phyloP scores from a whole-genome alignment of 2,329 filamentous ascomycete species.

The Xylariomycetidae sp. region DNA sequence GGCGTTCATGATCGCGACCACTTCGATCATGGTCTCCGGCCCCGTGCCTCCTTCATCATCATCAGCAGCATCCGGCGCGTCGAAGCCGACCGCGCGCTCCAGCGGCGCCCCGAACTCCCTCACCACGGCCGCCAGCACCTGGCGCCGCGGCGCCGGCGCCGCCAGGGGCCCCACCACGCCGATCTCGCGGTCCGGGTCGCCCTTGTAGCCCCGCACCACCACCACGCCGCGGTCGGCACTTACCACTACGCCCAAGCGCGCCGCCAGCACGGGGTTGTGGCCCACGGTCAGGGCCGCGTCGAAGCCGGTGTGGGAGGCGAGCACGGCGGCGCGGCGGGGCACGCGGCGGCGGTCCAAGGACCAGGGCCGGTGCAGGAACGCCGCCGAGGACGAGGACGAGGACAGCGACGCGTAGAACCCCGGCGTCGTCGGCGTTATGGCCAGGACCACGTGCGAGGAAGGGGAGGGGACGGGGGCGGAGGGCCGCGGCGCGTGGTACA shows the following conservation, averaged over 20 bases:
- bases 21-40: not conserved
- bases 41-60: not conserved
- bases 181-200: slow-evolving; percentile 10
- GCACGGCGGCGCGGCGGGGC: slow-evolving; percentile 7
- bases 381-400: slow-evolving; percentile 3
- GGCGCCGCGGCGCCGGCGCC: not conserved
- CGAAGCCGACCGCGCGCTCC: slow-evolving; percentile 5
- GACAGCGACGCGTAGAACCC: slow-evolving; percentile 10
- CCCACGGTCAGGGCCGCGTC: slow-evolving; percentile 14
- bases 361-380: slow-evolving; percentile 14
- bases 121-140: not conserved
- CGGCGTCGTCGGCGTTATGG: slow-evolving; percentile 13
- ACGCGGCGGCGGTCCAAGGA: slow-evolving; percentile 8
- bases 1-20: slow-evolving; percentile 14
- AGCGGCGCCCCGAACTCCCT: slow-evolving; percentile 6
- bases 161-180: slow-evolving; percentile 8
- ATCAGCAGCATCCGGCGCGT: not conserved
- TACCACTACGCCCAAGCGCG: slow-evolving; percentile 5
- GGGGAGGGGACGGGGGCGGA: too few relatives aligned
- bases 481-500: slow-evolving; percentile 10
- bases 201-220: slow-evolving; percentile 12
- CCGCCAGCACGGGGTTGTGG: slow-evolving; percentile 9
- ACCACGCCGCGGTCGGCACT: slow-evolving; percentile 1
- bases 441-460: slow-evolving; percentile 8
- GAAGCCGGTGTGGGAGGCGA: slow-evolving; percentile 13